These are phyloP conservation scores for Coniochaeta sp. DNA, from an alignment of 2,329 filamentous ascomycete genomes.

Conservation along the genomic window DNA sequence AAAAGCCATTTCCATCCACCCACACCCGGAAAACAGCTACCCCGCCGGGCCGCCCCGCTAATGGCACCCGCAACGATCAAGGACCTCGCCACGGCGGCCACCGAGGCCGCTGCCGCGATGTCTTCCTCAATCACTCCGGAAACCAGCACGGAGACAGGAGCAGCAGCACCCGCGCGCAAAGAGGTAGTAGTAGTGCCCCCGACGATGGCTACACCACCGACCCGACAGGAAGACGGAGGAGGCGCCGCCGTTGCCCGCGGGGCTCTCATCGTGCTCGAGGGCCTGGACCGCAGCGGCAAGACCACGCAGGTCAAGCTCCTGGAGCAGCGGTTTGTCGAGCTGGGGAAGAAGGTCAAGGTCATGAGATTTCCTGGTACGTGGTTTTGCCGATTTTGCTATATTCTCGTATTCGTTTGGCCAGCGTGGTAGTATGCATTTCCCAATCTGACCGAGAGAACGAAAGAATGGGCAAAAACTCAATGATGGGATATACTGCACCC, in stretches of 20 bases:
- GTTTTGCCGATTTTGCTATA: constrained; percentile 9
- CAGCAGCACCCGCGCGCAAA: constrained; percentile 1
- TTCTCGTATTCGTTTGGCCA: neutral
- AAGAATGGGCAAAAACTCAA: neutral
- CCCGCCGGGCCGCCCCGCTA: neutral
- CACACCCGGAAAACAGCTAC: neutral
- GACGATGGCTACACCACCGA: neutral
- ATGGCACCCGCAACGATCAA: constrained; percentile 32
- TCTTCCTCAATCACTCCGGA: neutral
- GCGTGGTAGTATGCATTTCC: no score
- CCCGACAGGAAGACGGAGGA: neutral
- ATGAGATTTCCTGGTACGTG: constrained; percentile 53
- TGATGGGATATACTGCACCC: neutral
- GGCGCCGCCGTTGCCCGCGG: constrained; percentile 40
- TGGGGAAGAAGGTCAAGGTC: constrained; percentile 39
- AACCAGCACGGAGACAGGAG: neutral
- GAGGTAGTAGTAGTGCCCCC: neutral
- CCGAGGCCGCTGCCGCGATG: constrained; percentile 28
- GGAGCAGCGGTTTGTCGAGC: constrained; percentile 42
- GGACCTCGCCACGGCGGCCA: constrained; percentile 40
- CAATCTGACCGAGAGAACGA: no score
- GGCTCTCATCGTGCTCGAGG: constrained; percentile 77
- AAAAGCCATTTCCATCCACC: neutral
- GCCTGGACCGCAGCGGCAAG: constrained; percentile 84
- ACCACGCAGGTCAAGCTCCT: constrained; percentile 78